Evolutionary conservation across 2,329 filamentous ascomycete genomes (phyloP), one percentile per base, ranked within the genome.

Genomic region (Cladosporium sp.): DNA sequence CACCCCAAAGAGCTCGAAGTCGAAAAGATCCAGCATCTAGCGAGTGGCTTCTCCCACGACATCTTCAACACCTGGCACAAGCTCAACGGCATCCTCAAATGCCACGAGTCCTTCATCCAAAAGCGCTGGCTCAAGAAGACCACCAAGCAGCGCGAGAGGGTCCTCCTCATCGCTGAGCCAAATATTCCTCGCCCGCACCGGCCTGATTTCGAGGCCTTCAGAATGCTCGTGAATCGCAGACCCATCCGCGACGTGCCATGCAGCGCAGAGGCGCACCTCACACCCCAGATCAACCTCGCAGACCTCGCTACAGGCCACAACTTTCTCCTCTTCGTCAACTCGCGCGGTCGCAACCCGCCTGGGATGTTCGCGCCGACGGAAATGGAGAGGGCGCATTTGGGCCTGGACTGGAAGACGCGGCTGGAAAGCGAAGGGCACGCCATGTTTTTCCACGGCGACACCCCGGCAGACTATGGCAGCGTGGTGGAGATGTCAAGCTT

Each of bases 251-350:
- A 51, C 2, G 51, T 53, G 11, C 59, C 56, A 3, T 56, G 55
- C 20, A 43, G 43, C 7, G 53, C 55, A 2, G 68, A 72, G 5
- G 48, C 64, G 7, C 80, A 66, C 53, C 61, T 79, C 37, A 81
- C 73, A 70, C 80, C 80, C 0, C 69, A 76, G 40, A 74, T 84
- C 60, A 84, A 84, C 55, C 67, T 78, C 36, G 77, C 84, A 49
- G 80, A 84, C 56, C 65, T 84, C 1, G 45, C 58, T 0, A 67
- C 73, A 18, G 61, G 70, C 0, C 75, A 72, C 42, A 52, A 64
- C 0, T 57, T 84, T 7, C 68, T 71, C 0, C 61, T 84, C 6
- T 65, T 84, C 17, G 60, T 85, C 9, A 79, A 80, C 49, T 63
- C 78, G 0, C 70, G 80, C 6, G 79, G 70, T 4, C 71, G 75